These are phyloP conservation scores for Botrytis fabae DNA, from an alignment of 2,329 filamentous ascomycete genomes.

Conservation along the genomic window DNA sequence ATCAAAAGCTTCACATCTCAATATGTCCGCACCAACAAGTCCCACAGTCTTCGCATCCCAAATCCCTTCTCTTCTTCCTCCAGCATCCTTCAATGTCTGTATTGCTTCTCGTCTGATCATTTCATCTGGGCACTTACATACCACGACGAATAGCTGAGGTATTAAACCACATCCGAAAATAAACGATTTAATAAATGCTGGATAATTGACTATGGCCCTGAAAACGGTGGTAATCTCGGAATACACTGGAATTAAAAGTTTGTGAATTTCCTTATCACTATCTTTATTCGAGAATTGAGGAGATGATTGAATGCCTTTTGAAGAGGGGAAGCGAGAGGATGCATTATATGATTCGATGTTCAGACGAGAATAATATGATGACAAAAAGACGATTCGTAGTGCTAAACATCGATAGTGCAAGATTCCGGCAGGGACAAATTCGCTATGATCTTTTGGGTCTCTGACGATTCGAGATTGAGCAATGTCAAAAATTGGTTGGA, in stretches of 20 bases:
- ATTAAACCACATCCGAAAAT: conserved; percentile 30
- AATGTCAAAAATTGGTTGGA: neutral
- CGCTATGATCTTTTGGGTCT: neutral
- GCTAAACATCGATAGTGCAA: neutral
- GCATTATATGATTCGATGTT: neutral
- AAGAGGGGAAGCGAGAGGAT: neutral
- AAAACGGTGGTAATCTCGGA: conserved; percentile 25
- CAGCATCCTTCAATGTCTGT: conserved; percentile 22
- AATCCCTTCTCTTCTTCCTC: conserved; percentile 27
- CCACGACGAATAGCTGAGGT: conserved; percentile 25
- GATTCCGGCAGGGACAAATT: neutral
- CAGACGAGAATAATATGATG: neutral
- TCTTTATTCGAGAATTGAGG: too few species aligned
- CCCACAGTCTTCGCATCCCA: conserved; percentile 28
- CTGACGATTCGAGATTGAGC: neutral
- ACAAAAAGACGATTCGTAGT: neutral
- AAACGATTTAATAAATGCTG: conserved; percentile 27
- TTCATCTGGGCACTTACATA: conserved; percentile 20
- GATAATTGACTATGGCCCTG: conserved; percentile 17
- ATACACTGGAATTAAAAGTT: neutral
- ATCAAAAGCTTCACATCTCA: neutral
- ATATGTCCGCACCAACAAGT: conserved; percentile 21
- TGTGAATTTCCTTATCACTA: too few species aligned
- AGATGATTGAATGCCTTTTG: neutral
- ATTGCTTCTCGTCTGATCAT: conserved; percentile 27